These are phyloP conservation scores for Byssochlamys sp. DNA, from an alignment of 2,329 filamentous ascomycete genomes.

Conservation along the genomic window DNA sequence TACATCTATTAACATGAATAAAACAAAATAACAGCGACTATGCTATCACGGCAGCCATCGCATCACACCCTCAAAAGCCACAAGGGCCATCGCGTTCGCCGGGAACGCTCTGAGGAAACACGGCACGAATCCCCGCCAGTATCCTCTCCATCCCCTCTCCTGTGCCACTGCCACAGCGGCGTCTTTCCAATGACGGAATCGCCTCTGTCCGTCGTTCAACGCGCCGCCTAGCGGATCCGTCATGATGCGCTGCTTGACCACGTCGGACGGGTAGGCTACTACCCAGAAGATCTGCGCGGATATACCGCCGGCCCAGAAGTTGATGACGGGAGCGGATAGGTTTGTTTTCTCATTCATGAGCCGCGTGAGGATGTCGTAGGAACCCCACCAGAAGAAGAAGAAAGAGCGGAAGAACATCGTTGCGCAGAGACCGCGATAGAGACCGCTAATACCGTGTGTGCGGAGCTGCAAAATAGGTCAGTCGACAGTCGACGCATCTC, in stretches of 20 bases:
- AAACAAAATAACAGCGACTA: background rate
- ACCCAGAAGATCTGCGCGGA: constrained; percentile 93
- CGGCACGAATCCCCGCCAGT: constrained; percentile 86
- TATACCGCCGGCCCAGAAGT: constrained; percentile 94
- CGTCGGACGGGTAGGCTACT: constrained; percentile 80
- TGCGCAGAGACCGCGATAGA: constrained; percentile 77
- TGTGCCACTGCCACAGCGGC: constrained; percentile 67
- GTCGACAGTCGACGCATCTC: background rate
- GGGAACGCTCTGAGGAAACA: constrained; percentile 92
- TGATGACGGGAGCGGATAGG: constrained; percentile 68
- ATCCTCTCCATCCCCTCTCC: constrained; percentile 68
- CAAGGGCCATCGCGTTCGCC: constrained; percentile 84
- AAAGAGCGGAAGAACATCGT: constrained; percentile 83
- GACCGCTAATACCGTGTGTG: constrained; percentile 62
- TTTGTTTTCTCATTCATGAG: constrained; percentile 56
- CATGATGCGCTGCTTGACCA: constrained; percentile 95
- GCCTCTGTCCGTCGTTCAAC: constrained; percentile 56
- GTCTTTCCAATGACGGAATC: constrained; percentile 67
- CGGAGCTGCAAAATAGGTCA: constrained; percentile 24
- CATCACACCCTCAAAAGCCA: constrained; percentile 91
- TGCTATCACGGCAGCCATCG: constrained; percentile 38
- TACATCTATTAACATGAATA: background rate
- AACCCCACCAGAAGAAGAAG: constrained; percentile 99
- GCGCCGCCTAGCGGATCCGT: constrained; percentile 73
- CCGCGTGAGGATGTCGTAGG: constrained; percentile 74